These are phyloP conservation scores for Cudoniella acicularis DNA, from an alignment of 495 filamentous ascomycete genomes.

Conservation along the genomic window DNA sequence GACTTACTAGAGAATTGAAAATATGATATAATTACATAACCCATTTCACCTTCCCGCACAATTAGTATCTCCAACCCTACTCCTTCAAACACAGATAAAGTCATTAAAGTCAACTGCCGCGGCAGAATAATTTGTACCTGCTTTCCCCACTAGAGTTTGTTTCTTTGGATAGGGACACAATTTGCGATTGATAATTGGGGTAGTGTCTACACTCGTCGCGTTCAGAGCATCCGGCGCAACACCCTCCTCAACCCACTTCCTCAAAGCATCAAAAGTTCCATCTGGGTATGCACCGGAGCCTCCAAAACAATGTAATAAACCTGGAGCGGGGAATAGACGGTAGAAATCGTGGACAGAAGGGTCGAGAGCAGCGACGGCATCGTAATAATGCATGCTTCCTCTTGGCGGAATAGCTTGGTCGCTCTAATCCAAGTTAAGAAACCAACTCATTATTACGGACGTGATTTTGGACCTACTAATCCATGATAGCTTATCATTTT, in stretches of 20 bases:
- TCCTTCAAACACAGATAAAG: too few relatives aligned
- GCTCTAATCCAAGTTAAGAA: background rate
- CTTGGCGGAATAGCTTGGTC: constrained; percentile 1
- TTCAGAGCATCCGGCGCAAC: constrained; percentile 30
- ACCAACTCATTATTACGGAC: too few relatives aligned
- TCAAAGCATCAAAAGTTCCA: constrained; percentile 29
- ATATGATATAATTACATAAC: too few relatives aligned
- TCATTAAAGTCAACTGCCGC: too few relatives aligned
- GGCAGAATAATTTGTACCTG: too few relatives aligned
- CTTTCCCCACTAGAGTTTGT: too few relatives aligned
- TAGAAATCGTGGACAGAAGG: constrained; percentile 25
- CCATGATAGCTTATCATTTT: constrained; percentile 52
- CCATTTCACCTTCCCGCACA: too few relatives aligned
- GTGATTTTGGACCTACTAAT: too few relatives aligned
- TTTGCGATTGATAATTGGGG: background rate
- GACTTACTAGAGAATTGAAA: too few relatives aligned
- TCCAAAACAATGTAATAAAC: constrained; percentile 30
- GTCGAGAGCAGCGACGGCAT: background rate
- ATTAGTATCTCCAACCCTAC: too few relatives aligned
- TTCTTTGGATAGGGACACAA: background rate
- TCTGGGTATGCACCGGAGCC: constrained; percentile 27
- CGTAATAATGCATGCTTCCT: background rate
- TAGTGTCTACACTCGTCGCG: constrained; percentile 9
- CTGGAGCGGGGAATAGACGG: constrained; percentile 36
- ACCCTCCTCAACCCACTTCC: constrained; percentile 40